Conservation (phyloP, 2,329 filamentous ascomycete genomes). For the Clarireedia monteithiana region DNA sequence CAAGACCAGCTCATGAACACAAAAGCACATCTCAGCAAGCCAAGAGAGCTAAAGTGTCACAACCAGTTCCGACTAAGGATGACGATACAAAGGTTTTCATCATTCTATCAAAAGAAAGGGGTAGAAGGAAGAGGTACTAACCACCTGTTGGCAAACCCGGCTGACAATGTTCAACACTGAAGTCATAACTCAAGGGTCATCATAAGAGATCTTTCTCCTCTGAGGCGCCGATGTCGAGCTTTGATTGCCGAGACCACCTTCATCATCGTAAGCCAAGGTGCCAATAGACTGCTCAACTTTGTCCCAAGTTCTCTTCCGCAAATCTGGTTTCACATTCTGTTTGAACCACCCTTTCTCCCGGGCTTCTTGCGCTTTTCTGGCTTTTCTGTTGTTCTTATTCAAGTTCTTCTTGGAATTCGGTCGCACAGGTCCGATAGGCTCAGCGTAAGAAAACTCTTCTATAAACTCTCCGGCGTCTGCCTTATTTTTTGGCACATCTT, state of each 20-base stretch:
- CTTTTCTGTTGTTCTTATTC: slow-evolving; percentile 17
- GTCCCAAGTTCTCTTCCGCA: slow-evolving; percentile 61
- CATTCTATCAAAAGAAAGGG: slow-evolving; percentile 40
- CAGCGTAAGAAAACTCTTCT: slow-evolving; percentile 4
- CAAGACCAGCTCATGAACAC: slow-evolving; percentile 32
- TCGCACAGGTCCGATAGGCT: slow-evolving; percentile 8
- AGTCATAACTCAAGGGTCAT: slow-evolving; percentile 33
- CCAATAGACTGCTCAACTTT: slow-evolving; percentile 54
- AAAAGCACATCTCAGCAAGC: slow-evolving; percentile 27
- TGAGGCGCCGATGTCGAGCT: slow-evolving; percentile 29
- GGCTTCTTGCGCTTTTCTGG: slow-evolving; percentile 15
- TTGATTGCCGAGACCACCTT: slow-evolving; percentile 21
- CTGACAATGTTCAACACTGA: background rate
- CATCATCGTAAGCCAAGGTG: slow-evolving; percentile 51
- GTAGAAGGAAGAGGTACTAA: slow-evolving; percentile 9
- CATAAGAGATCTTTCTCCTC: slow-evolving; percentile 40
- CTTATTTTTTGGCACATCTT: background rate
- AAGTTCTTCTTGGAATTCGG: slow-evolving; percentile 6
- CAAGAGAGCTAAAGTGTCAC: slow-evolving; percentile 25
- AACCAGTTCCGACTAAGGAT: slow-evolving; percentile 82
- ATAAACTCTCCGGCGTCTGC: slow-evolving; percentile 11
- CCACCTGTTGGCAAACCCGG: background rate
- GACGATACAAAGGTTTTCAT: slow-evolving; percentile 88
- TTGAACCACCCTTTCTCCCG: slow-evolving; percentile 29
- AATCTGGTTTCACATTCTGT: slow-evolving; percentile 45